phyloP scores from a whole-genome alignment of 2,329 filamentous ascomycete genomes.

The Rhynchosporium graminicola region DNA sequence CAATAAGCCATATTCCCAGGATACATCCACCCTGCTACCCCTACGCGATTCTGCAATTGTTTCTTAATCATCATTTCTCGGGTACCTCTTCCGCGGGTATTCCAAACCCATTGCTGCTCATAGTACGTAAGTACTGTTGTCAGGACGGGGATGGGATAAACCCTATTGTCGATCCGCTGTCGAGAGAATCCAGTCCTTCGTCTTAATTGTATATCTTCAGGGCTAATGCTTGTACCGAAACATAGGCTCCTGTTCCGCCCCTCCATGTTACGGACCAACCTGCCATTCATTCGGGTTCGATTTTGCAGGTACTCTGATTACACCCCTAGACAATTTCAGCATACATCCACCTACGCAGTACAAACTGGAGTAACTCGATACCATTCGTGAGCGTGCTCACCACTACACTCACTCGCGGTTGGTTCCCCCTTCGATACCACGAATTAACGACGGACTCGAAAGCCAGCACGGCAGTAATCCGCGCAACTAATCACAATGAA shows the following conservation, averaged over 20 bases:
- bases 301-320: background rate
- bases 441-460: background rate
- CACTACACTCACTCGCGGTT: constrained; percentile 22
- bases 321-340: background rate
- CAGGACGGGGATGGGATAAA: constrained; percentile 18
- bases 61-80: constrained; percentile 18
- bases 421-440: constrained; percentile 14
- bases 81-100: constrained; percentile 9
- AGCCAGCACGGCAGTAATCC: constrained; percentile 16
- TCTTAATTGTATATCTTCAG: constrained; percentile 23
- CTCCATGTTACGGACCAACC: constrained; percentile 12
- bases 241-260: constrained; percentile 22
- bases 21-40: constrained; percentile 29
- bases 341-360: background rate
- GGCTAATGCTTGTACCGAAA: constrained; percentile 33
- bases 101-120: constrained; percentile 23
- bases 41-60: constrained; percentile 20
- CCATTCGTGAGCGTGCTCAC: constrained; percentile 33
- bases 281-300: constrained; percentile 23
- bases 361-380: constrained; percentile 28
- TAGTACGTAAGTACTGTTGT: constrained; percentile 11
- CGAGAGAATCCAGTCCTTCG: constrained; percentile 14
- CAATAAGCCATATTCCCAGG: constrained; percentile 17
- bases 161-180: constrained; percentile 14
- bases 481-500: constrained; percentile 58